These are phyloP conservation scores for Evernia prunastri DNA, from an alignment of 495 filamentous ascomycete species.

Conservation along the genomic window DNA sequence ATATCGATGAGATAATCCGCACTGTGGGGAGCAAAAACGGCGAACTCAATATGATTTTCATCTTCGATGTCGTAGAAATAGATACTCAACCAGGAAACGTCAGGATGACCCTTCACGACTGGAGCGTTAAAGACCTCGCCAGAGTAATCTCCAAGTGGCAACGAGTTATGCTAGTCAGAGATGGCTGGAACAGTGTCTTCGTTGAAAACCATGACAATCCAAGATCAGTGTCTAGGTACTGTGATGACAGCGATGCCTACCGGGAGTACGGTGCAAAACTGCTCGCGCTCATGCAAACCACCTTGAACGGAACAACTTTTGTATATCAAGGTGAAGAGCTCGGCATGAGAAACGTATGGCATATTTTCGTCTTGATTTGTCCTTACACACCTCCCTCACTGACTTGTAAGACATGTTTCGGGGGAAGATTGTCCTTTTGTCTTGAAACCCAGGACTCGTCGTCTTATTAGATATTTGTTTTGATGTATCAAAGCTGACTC, in stretches of 20 bases:
- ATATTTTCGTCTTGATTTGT: background rate
- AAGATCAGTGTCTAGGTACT: constrained; percentile 42
- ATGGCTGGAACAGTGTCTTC: constrained; percentile 56
- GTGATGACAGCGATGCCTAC: constrained; percentile 40
- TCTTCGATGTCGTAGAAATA: constrained; percentile 52
- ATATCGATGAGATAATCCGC: constrained; percentile 45
- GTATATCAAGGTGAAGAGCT: constrained; percentile 55
- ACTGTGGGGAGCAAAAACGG: constrained; percentile 40
- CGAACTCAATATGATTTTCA: constrained; percentile 59
- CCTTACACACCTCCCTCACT: background rate
- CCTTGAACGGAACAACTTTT: constrained; percentile 45
- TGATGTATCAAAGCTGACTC: background rate
- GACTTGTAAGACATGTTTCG: background rate
- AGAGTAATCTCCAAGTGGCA: constrained; percentile 48
- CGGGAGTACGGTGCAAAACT: constrained; percentile 45
- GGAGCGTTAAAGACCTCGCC: constrained; percentile 41
- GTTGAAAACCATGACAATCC: constrained; percentile 51
- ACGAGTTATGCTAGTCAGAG: constrained; percentile 46
- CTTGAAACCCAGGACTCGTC: background rate
- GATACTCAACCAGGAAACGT: constrained; percentile 37
- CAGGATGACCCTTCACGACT: constrained; percentile 33
- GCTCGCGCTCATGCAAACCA: constrained; percentile 46
- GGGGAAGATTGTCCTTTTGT: background rate
- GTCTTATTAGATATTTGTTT: background rate
- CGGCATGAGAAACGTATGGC: constrained; percentile 46